Evolutionary conservation across 139 green algal species (phyloP).

Genomic region (Mesotaenium endlicherianum): DNA sequence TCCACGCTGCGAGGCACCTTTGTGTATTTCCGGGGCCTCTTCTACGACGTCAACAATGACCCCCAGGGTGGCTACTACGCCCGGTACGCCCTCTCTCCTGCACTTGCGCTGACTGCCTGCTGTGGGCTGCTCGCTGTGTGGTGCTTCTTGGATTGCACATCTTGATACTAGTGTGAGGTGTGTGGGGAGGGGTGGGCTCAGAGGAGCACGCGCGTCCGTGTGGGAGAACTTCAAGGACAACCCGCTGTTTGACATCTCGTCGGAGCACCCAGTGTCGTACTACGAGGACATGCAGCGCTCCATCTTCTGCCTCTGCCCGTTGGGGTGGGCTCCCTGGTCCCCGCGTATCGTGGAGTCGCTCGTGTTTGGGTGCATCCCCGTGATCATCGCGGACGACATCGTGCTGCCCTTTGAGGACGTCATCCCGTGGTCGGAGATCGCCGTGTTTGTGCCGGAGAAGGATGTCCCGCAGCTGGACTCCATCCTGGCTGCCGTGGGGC

Average conservation of each 20-base stretch:
- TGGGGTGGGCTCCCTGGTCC: conserved; percentile 50
- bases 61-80: conserved; percentile 25
- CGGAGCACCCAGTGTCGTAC: conserved; percentile 17
- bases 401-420: conserved; percentile 53
- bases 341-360: conserved; percentile 53
- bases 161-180: too few relatives aligned
- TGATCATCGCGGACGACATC: conserved; percentile 57
- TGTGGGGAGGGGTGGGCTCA: too few relatives aligned
- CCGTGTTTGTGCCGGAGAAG: conserved; percentile 24
- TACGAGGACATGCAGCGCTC: conserved; percentile 49
- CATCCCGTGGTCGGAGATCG: conserved; percentile 23
- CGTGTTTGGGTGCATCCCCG: conserved; percentile 53
- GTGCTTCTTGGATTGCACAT: too few relatives aligned
- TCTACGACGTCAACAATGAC: conserved; percentile 40
- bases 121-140: too few relatives aligned
- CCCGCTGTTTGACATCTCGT: conserved; percentile 37
- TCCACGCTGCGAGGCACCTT: conserved; percentile 17
- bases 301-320: conserved; percentile 55
- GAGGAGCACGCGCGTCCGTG: conserved; percentile 20
- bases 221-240: conserved; percentile 48
- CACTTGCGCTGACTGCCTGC: not conserved
- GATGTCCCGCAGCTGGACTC: conserved; percentile 22
- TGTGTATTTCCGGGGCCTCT: conserved; percentile 40
- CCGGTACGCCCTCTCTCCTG: not conserved
- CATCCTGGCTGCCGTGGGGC: conserved; percentile 17